phyloP scores from a whole-genome alignment of 352 stramenopile species.

The Phytophthora ohioensis region DNA sequence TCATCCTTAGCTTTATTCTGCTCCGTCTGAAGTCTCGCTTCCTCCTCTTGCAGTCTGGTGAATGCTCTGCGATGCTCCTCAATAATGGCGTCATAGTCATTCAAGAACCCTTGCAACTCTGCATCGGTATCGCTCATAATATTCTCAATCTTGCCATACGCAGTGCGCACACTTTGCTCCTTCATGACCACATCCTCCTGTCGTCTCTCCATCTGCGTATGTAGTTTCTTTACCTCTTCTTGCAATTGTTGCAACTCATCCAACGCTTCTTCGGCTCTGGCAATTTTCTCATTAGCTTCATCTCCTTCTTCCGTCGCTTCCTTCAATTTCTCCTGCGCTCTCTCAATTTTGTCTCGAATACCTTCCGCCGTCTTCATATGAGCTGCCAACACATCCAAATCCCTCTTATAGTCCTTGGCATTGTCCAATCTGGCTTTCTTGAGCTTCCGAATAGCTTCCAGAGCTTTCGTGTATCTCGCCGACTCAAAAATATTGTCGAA shows the following conservation, averaged over 20 bases:
- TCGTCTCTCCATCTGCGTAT: constrained; percentile 44
- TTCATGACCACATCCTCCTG: constrained; percentile 49
- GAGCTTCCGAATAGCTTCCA: constrained; percentile 96
- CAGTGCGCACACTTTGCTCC: constrained; percentile 44
- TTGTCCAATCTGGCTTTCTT: constrained; percentile 86
- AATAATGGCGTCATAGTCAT: constrained; percentile 67
- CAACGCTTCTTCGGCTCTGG: constrained; percentile 58
- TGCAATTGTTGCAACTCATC: constrained; percentile 63
- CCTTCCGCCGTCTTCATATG: constrained; percentile 74
- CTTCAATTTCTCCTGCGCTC: constrained; percentile 54
- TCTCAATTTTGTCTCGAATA: constrained; percentile 66
- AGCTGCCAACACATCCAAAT: constrained; percentile 92
- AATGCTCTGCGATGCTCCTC: constrained; percentile 50
- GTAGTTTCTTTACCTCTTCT: constrained; percentile 47
- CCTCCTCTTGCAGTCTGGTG: constrained; percentile 43
- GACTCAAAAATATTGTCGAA: constrained; percentile 99
- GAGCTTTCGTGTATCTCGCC: constrained; percentile 97
- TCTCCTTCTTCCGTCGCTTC: constrained; percentile 46
- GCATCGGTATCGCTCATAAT: constrained; percentile 81
- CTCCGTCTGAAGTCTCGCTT: constrained; percentile 40
- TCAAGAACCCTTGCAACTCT: constrained; percentile 59
- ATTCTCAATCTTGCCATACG: constrained; percentile 65
- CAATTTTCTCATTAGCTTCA: constrained; percentile 47
- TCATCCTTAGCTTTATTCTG: constrained; percentile 40
- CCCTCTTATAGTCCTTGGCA: constrained; percentile 95